Base-by-base conservation (phyloP, 306 rosid genomes). In the Ochetophila trinervis region DNA sequence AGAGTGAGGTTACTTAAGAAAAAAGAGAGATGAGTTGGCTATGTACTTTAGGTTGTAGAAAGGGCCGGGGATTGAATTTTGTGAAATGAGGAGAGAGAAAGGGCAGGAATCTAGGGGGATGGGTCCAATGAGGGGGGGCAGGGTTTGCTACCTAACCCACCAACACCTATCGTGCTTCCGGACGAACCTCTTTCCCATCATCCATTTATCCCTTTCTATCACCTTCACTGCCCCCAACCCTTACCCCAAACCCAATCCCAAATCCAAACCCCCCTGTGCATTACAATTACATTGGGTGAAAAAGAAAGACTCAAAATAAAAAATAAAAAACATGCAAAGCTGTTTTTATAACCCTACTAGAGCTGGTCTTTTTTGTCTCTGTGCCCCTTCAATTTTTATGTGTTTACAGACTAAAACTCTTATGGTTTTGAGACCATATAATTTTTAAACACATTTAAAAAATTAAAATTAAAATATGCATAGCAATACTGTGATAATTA, bases 121-220 rank as follows among this genome's bases (percentile, higher is more conserved):
- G 95, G 97, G 99, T 82, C 99, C 97, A 83, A 78, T 68, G 83
- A 65, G 74, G 84, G 82, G 88, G 88, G 96, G 86, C 97, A 94
- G 99, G 85, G 95, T 68, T 83, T 88, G 99, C 79, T 85, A 83
- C 97, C 97, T 82, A 86, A 94, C 91, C 99, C 87, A 88, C 97
- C 96, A 90, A 88, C 99, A 94, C 55, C 79, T 72, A 86, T 94
- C 99, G 83, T 94, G 99, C 84, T 81, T 73, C 76, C 62, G 86
- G 88, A 83, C 84, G 68, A 83, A 88, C 77, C 77, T 73, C 84
- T 86, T 94, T 89, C 90, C 69, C 85, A 83, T 84, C 94, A 86
- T 20, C 82, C 80, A 66, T 83, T 83, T 76, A 79, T 83, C 85
- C 74, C 70, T 63, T 59, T 69, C 12, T 65, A 67, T 62, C 69